Conservation (phyloP, 2,329 filamentous ascomycete species). For the Penicillium expansum region DNA sequence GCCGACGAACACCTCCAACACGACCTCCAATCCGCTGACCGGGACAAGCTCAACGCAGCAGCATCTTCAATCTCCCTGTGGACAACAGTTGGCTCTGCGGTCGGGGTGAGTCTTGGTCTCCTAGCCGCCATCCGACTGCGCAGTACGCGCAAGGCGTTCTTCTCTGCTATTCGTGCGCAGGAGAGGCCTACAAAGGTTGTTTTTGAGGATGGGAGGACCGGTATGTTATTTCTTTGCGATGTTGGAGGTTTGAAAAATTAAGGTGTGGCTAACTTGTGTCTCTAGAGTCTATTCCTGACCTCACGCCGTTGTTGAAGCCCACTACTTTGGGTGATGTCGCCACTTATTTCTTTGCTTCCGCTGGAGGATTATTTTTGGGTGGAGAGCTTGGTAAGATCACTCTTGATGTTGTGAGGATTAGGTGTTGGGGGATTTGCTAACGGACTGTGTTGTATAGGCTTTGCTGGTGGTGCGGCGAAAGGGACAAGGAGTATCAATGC, state of each 20-base stretch:
- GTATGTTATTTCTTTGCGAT: slow-evolving; percentile 36
- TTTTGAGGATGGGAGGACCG: slow-evolving; percentile 60
- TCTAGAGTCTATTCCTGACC: slow-evolving; percentile 60
- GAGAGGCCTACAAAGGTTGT: slow-evolving; percentile 62
- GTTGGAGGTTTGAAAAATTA: too few species aligned
- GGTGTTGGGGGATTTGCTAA: background rate
- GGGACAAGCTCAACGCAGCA: slow-evolving; percentile 56
- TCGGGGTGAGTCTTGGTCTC: slow-evolving; percentile 60
- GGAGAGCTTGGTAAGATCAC: slow-evolving; percentile 52
- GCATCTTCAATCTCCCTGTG: slow-evolving; percentile 55
- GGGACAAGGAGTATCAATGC: slow-evolving; percentile 53
- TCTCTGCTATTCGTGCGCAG: slow-evolving; percentile 58
- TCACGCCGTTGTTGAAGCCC: slow-evolving; percentile 57
- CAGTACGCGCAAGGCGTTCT: slow-evolving; percentile 56
- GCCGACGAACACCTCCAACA: slow-evolving; percentile 59
- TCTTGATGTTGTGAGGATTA: background rate
- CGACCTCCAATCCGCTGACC: slow-evolving; percentile 58
- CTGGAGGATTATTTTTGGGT: slow-evolving; percentile 62
- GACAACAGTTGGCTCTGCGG: slow-evolving; percentile 57
- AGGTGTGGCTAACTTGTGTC: background rate
- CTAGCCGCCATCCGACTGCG: slow-evolving; percentile 59
- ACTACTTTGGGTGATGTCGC: slow-evolving; percentile 59
- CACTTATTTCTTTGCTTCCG: slow-evolving; percentile 61
- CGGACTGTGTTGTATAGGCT: slow-evolving; percentile 36
- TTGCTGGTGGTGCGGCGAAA: slow-evolving; percentile 56